Evolutionary conservation across 73 alveolate genomes (phyloP).

Genomic region (Tetrahymena malaccensis): DNA sequence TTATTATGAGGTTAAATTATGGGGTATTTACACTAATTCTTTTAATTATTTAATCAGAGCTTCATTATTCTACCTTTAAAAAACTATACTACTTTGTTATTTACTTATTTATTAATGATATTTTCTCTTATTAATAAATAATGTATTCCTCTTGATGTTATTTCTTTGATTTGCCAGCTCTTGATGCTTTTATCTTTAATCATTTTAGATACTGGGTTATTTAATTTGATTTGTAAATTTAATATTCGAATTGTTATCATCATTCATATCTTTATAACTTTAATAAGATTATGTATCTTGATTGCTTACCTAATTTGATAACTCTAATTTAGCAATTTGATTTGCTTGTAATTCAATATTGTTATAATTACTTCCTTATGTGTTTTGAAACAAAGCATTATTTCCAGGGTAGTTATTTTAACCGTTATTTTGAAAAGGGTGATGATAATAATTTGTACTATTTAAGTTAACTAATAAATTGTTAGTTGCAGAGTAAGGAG

Average conservation of each 20-base stretch:
- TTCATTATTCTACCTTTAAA: not conserved
- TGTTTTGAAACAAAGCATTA: no score
- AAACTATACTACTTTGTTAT: not conserved
- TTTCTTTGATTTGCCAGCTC: not conserved
- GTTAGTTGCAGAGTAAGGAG: not conserved
- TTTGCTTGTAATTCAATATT: not conserved
- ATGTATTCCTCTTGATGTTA: no score
- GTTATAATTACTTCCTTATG: not conserved
- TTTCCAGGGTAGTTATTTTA: not conserved
- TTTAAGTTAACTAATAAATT: not conserved
- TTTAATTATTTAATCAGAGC: not conserved
- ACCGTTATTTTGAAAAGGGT: not conserved
- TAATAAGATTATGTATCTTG: not conserved
- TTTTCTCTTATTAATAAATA: not conserved
- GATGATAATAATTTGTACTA: not conserved
- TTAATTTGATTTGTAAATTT: not conserved
- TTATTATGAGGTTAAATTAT: no score
- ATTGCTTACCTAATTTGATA: not conserved
- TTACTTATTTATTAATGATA: no score
- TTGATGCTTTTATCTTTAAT: no score
- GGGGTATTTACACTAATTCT: not conserved
- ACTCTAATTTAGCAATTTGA: not conserved
- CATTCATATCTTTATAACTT: not conserved
- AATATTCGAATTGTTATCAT: not conserved
- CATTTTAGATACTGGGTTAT: not conserved